Base-by-base conservation (phyloP, 805 yeast species). In the Saccharomyces kudriavzevii region DNA sequence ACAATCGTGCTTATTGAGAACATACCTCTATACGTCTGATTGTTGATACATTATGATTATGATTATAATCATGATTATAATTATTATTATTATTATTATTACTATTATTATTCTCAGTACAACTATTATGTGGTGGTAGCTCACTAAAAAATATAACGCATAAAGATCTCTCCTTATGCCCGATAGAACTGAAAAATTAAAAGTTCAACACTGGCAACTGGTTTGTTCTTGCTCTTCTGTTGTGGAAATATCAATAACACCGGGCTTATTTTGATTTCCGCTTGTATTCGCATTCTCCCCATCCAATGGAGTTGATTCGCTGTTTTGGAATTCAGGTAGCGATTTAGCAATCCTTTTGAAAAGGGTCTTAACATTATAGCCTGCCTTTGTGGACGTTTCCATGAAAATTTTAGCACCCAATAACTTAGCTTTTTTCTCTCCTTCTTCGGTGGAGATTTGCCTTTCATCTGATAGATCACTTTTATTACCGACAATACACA, bases 361-460 rank as follows among this genome's bases (percentile, higher is more conserved):
- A 58, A 94, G 74, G 52, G 82, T 80, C 72, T 92, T 92, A 53
- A 94, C 97, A 62, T 94, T 94, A 69, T 91, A 87, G 30, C 97
- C 97, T 48, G 90, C 90, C 72, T 91, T 92, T 10, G 98, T 92
- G 56, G 96, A 86, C 1, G 98, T 92, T 67, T 94, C 99, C 68
- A 92, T 84, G 68, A 85, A 88, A 57, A 87, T 82, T 67, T 83
- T 81, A 48, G 92, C 91, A 9, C 85, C 89, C 52, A 89, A 75
- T 50, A 77, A 77, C 59, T 82, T 78, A 29, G 92, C 85, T 60
- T 87, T 80, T 54, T 77, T 77, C 67, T 89, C 94, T 46, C 96
- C 97, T 64, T 94, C 97, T 60, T 87, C 91, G 5, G 77, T 71
- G 2, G 90, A 77, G 5, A 91, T 91, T 65, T 89, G 89, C 63